Base-by-base conservation (phyloP, 2,329 filamentous ascomycete genomes). In the Pseudonectria buxi region DNA sequence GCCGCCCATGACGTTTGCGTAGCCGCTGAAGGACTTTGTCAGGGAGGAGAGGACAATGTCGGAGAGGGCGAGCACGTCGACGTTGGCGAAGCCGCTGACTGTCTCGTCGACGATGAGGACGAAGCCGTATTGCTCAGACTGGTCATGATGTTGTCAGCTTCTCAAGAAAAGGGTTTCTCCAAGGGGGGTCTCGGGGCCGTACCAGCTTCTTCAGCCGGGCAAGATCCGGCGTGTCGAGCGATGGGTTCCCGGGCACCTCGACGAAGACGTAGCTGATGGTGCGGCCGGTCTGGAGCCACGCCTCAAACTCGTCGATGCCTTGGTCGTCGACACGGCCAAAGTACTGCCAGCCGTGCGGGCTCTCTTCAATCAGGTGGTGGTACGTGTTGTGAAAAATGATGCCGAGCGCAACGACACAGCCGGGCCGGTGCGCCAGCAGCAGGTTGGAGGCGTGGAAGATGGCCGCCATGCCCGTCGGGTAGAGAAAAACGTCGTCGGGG, bases 11-110 rank as follows among this genome's bases (percentile, higher is more conserved):
- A 72, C 68, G 45, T 80, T 65, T 14, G 72, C 64, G 40, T 68
- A 68, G 12, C 76, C 76, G 40, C 60, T 74, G 48, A 81, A 78
- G 2, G 65, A 64, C 53, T 79, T 79, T n/a, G 73, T 78, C 12
- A 78, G 58, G 15, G 66, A 71, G 0, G 69, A 69, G 12, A 73
- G 44, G 22, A 79, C 41, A 1, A 75, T 51, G 43, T 79, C 73
- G 2, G 67, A 65, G 0, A 62, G 56, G 5, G 55, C 44, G 4
- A 75, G 51, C 24, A 79, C 52, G 47, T 78, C 69, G 39, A 74
- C 50, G 47, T 72, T 74, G 46, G 55, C 63, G 36, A 69, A 68
- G 18, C 61, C 62, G n/a, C 59, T 61, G 30, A 71, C 41, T 0
- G 70, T 74, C 30, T 74, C 71, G 44, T 74, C 71, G 2, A 68